Evolutionary conservation across 345 rosid genomes (phyloP), one percentile per base, ranked within the genome.

Genomic region (Limnanthes douglasii): DNA sequence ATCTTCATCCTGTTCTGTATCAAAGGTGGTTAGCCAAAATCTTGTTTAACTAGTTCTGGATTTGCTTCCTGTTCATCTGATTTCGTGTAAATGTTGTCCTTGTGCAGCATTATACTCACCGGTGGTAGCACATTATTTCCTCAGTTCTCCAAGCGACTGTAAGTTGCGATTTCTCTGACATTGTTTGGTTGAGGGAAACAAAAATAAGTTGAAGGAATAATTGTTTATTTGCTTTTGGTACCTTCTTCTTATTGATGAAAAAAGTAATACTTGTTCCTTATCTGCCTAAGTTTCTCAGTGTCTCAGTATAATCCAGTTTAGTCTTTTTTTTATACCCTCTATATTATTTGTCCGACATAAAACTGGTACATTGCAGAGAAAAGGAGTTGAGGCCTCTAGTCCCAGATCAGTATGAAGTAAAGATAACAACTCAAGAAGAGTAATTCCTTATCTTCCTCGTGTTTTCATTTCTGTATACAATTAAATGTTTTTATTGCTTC

Each of bases 71-170:
- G 9, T n/a, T 26, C 26, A 43, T 14, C 26, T 39, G 16, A 22
- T 2, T 5, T 10, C 32, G 35, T 50, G 49, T 46, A 17, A 56
- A 31, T 40, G 6, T 49, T 39, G 47, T 41, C 47, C 46, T 50
- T 46, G 41, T 18, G 53, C 80, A 83, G 95, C 62, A 83, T 83
- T 31, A 76, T 88, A 46, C 60, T 88, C 48, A 83, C 93, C 15
- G 97, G 97, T 35, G 97, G 97, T 39, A 88, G 95, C 70, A 69
- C 84, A 4, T 66, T 74, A 23, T 83, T 88, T 50, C 95, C 93
- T 5, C 61, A 59, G 11, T 78, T 88, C 59, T 68, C 72, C 41
- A 67, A 75, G 41, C 75, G 94, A 71, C 69, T 86, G 97, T 82
- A 73, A 73, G 84, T 45, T 31, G 19, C 22, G 25, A 17, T 24